Evolutionary conservation across 192 early-diverging fungal genomes (phyloP).

Genomic region (Podochytrium sp.): DNA sequence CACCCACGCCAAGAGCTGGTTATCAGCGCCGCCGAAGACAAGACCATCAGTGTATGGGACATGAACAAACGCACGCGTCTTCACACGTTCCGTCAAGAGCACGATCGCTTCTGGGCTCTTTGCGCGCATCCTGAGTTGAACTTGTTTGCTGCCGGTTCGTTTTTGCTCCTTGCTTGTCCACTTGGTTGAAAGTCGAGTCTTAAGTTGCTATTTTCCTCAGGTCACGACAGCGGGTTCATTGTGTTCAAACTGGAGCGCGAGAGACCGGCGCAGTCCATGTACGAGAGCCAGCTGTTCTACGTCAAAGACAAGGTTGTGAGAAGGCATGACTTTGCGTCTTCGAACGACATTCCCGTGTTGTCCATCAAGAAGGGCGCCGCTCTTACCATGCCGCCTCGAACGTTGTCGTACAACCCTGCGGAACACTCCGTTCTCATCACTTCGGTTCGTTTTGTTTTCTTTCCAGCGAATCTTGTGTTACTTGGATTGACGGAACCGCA

Average conservation of each 20-base stretch:
- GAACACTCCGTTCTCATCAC: constrained; percentile 89
- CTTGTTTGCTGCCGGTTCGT: constrained; percentile 91
- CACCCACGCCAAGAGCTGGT: constrained; percentile 97
- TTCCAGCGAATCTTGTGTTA: background rate
- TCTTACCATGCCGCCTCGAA: constrained; percentile 71
- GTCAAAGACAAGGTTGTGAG: constrained; percentile 87
- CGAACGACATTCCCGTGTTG: constrained; percentile 77
- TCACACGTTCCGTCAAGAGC: constrained; percentile 95
- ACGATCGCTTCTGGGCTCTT: constrained; percentile 96
- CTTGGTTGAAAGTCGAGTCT: background rate
- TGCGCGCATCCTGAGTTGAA: constrained; percentile 97
- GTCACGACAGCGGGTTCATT: constrained; percentile 96
- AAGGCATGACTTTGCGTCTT: constrained; percentile 77
- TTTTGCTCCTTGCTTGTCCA: background rate
- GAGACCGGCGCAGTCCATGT: constrained; percentile 85
- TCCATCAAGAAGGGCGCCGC: constrained; percentile 75
- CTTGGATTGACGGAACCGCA: background rate
- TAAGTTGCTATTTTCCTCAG: constrained; percentile 50
- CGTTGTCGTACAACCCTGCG: constrained; percentile 93
- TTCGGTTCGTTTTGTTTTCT: constrained; percentile 49
- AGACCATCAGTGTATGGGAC: constrained; percentile 98
- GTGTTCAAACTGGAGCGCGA: constrained; percentile 99
- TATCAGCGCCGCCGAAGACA: constrained; percentile 92
- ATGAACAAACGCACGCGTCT: constrained; percentile 92
- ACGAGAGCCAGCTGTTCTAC: constrained; percentile 86